Evolutionary conservation across 139 green algal genomes (phyloP).

Genomic region (Tetradesmus lagerheimii): DNA sequence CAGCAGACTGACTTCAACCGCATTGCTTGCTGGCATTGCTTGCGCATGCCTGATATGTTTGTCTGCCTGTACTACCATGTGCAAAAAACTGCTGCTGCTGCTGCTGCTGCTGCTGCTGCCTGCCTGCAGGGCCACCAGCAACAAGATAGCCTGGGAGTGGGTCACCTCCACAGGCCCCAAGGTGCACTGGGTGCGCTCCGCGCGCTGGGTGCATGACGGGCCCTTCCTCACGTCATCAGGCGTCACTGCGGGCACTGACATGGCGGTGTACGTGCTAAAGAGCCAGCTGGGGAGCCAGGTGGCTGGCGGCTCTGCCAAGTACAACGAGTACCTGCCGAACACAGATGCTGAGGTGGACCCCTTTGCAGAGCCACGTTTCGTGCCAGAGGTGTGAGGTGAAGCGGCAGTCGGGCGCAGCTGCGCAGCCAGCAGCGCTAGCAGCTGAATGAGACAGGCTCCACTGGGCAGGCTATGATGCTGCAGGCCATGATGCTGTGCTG

Average conservation of each 20-base stretch:
- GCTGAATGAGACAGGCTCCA: no score
- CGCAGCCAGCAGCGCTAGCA: no score
- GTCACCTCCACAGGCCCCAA: not conserved
- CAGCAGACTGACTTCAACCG: no score
- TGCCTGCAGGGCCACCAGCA: not conserved
- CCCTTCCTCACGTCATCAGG: conserved; percentile 18
- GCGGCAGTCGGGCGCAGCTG: not conserved
- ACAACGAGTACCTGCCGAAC: conserved; percentile 9
- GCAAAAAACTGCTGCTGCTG: not conserved
- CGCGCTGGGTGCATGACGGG: conserved; percentile 39
- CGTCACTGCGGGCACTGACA: conserved; percentile 29
- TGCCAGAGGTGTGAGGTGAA: conserved; percentile 29
- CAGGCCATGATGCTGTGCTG: not conserved
- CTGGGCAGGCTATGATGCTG: no score
- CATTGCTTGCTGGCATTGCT: no score
- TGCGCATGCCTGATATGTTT: no score
- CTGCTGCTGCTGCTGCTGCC: not conserved
- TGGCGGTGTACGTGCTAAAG: conserved; percentile 34
- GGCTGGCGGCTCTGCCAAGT: not conserved
- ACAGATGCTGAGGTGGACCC: conserved; percentile 18
- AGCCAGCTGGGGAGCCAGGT: not conserved
- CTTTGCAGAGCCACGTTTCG: not conserved
- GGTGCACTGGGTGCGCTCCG: conserved; percentile 8
- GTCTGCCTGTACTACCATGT: no score
- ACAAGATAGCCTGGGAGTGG: conserved; percentile 36